Conservation (phyloP, 805 yeast species). For the Cyberlindnera mrakii region DNA sequence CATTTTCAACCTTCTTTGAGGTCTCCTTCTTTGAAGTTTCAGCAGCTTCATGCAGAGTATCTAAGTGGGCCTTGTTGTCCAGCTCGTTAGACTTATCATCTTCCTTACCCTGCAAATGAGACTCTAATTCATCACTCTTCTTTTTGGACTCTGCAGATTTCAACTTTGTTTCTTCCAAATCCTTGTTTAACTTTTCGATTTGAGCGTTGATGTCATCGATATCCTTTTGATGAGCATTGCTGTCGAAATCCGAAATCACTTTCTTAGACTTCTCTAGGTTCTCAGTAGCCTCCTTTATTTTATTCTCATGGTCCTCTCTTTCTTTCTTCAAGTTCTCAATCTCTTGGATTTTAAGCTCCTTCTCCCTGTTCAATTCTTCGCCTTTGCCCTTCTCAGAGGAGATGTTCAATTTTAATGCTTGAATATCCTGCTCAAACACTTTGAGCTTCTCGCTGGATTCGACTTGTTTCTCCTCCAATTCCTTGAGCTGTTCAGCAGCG, state of each 20-base stretch:
- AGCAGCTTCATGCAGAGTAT: slow-evolving; percentile 14
- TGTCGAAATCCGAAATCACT: slow-evolving; percentile 8
- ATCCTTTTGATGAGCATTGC: slow-evolving; percentile 11
- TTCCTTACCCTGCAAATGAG: slow-evolving; percentile 9
- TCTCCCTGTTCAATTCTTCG: slow-evolving; percentile 11
- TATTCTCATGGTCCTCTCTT: slow-evolving; percentile 11
- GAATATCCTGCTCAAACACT: slow-evolving; percentile 14
- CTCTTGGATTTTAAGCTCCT: slow-evolving; percentile 10
- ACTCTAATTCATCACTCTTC: slow-evolving; percentile 6
- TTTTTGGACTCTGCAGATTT: slow-evolving; percentile 9
- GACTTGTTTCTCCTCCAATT: slow-evolving; percentile 19
- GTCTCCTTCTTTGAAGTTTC: slow-evolving; percentile 7
- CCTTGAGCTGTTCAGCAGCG: slow-evolving; percentile 18
- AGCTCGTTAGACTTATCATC: slow-evolving; percentile 9
- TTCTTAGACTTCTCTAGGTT: slow-evolving; percentile 8
- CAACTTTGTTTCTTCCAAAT: slow-evolving; percentile 9
- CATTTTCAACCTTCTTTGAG: slow-evolving; percentile 8
- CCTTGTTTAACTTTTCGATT: slow-evolving; percentile 9
- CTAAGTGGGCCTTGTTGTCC: slow-evolving; percentile 11
- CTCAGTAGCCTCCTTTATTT: slow-evolving; percentile 10
- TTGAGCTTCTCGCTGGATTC: slow-evolving; percentile 19
- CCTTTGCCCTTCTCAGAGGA: slow-evolving; percentile 15
- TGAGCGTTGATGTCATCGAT: slow-evolving; percentile 16
- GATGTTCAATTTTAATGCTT: slow-evolving; percentile 10
- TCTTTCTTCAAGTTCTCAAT: slow-evolving; percentile 16